A percentile compares a stretch with the other conserved stretches of the same genome.
phyloP scores from a whole-genome alignment of 2,329 filamentous ascomycete genomes.

The Nemania serpens region DNA sequence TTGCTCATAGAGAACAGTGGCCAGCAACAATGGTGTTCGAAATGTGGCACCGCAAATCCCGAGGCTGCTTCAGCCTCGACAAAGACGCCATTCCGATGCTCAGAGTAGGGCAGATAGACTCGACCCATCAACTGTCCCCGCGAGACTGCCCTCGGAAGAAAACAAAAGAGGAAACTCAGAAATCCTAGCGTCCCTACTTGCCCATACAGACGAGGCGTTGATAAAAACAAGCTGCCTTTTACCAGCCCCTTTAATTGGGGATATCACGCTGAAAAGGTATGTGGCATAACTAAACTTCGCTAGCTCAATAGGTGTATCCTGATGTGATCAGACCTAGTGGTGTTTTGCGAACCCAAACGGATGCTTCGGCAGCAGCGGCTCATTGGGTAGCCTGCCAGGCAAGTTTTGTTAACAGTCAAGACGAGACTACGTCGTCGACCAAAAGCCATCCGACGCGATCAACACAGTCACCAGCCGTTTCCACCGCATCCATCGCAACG shows the following conservation, averaged over 20 bases:
- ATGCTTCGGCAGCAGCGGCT: conserved; percentile 15
- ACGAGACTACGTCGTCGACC: conserved; percentile 26
- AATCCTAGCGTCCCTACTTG: neutral
- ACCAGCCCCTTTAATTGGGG: neutral
- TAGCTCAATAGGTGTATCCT: neutral
- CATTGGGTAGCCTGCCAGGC: conserved; percentile 23
- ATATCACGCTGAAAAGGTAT: conserved; percentile 13
- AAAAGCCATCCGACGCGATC: conserved; percentile 38
- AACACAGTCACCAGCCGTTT: conserved; percentile 37
- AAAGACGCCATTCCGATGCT: conserved; percentile 19
- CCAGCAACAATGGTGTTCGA: conserved; percentile 1
- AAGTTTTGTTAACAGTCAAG: conserved; percentile 26
- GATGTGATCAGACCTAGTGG: conserved; percentile 1
- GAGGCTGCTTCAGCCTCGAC: conserved; percentile 1
- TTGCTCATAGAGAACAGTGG: conserved; percentile 19
- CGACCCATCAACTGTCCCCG: neutral
- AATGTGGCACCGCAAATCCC: neutral
- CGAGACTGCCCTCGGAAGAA: neutral
- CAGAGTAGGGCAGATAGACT: conserved; percentile 14
- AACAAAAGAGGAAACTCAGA: neutral
- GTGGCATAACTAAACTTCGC: neutral
- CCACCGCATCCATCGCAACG: conserved; percentile 36
- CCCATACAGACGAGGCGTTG: neutral
- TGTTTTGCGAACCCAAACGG: conserved; percentile 9
- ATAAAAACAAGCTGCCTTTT: neutral